Percentiles rank a stretch among this genome's conserved stretches.
Evolutionary conservation across 2,329 filamentous ascomycete genomes (phyloP).

Genomic region (Neodidymelliopsis sp.): DNA sequence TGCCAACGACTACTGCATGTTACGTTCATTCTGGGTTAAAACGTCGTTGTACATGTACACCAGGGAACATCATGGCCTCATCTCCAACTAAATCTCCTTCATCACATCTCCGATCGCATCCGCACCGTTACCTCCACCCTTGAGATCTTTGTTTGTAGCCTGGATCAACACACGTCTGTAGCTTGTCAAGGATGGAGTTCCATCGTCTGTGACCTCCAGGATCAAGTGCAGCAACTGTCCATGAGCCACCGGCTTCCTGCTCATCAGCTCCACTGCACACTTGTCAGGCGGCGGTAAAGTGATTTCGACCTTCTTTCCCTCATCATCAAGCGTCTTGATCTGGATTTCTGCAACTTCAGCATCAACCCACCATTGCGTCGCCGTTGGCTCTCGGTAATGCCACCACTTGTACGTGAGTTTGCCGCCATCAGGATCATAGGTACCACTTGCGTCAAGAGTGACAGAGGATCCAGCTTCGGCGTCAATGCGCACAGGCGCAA

Average conservation of each 20-base stretch:
- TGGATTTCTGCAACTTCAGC: constrained; percentile 52
- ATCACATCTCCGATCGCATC: constrained; percentile 6
- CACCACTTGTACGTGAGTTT: constrained; percentile 59
- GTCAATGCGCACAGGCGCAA: constrained; percentile 50
- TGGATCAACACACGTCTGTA: constrained; percentile 57
- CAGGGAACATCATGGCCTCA: too few relatives aligned
- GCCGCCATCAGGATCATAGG: constrained; percentile 57
- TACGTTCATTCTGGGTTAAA: too few relatives aligned
- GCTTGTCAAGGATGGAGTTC: constrained; percentile 54
- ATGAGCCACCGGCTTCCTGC: constrained; percentile 46
- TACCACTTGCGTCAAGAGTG: constrained; percentile 55
- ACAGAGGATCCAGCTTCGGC: constrained; percentile 52
- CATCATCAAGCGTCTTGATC: constrained; percentile 39
- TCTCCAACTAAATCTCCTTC: constrained; percentile 1
- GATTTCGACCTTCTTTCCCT: constrained; percentile 45
- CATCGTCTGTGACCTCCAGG: constrained; percentile 57
- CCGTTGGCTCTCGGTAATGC: constrained; percentile 56
- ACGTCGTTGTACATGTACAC: too few relatives aligned
- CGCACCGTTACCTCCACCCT: constrained; percentile 23
- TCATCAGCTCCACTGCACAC: constrained; percentile 49
- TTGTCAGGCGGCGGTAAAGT: constrained; percentile 54
- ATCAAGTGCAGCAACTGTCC: constrained; percentile 60
- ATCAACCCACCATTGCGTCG: constrained; percentile 54
- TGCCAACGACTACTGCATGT: too few relatives aligned
- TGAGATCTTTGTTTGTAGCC: constrained; percentile 41